These are phyloP conservation scores for Trichoderma endophyticum DNA, from an alignment of 2,329 filamentous ascomycete genomes.

Conservation along the genomic window DNA sequence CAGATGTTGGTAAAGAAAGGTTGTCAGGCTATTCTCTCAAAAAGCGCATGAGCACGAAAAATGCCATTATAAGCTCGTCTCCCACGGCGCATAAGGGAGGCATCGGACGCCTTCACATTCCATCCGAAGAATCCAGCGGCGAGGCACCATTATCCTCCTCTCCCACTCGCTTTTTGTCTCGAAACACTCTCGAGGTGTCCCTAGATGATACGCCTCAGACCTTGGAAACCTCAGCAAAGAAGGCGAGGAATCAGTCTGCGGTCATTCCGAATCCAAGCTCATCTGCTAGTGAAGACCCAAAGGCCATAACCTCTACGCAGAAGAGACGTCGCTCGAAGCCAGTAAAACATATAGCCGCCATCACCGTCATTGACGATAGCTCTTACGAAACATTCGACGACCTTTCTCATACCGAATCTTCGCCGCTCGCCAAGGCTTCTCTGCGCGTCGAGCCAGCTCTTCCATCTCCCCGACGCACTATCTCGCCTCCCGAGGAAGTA, in stretches of 20 bases:
- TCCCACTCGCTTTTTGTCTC: conserved; percentile 1
- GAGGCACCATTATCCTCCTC: neutral
- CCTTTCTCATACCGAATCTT: neutral
- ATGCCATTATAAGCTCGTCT: neutral
- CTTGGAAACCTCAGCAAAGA: neutral
- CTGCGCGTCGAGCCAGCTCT: neutral
- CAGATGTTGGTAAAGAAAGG: neutral
- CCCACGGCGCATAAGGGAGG: neutral
- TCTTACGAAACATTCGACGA: conserved; percentile 14
- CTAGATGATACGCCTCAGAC: neutral
- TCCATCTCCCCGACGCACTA: conserved; percentile 2
- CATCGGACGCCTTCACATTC: neutral
- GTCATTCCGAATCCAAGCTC: neutral
- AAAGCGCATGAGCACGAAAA: neutral
- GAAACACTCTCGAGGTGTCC: neutral
- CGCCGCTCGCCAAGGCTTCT: neutral
- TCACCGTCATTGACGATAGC: conserved; percentile 6
- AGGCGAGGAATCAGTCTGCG: neutral
- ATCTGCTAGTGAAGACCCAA: neutral
- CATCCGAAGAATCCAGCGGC: neutral
- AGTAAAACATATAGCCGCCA: neutral
- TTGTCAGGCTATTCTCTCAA: neutral
- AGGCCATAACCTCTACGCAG: neutral
- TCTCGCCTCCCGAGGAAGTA: neutral
- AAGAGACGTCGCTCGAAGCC: neutral